These are phyloP conservation scores for Xerocomus brunneocitrinus DNA, from an alignment of 768 basidiomycete species.

Conservation along the genomic window DNA sequence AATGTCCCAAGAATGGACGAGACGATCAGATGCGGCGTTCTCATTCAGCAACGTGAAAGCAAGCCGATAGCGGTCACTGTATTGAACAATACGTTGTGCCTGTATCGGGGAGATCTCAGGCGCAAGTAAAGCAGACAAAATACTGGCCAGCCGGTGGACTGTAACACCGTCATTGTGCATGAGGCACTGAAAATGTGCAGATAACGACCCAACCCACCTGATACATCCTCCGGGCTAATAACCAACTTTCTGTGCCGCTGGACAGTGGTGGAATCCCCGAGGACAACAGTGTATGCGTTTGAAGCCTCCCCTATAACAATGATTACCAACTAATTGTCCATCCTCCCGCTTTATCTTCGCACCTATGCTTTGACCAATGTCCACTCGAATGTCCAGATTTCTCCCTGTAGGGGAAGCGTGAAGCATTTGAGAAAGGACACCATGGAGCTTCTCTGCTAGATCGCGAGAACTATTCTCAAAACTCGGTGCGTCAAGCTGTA, in stretches of 20 bases:
- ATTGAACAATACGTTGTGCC: slow-evolving; percentile 59
- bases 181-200: slow-evolving; percentile 3
- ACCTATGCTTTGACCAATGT: slow-evolving; percentile 31
- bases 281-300: slow-evolving; percentile 19
- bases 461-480: slow-evolving; percentile 5
- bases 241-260: slow-evolving; percentile 16
- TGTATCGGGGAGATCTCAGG: slow-evolving; percentile 45
- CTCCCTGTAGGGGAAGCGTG: slow-evolving; percentile 36
- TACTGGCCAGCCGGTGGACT: slow-evolving; percentile 36
- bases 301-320: slow-evolving; percentile 13
- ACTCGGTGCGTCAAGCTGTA: slow-evolving; percentile 36
- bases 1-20: slow-evolving; percentile 70
- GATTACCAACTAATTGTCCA: slow-evolving; percentile 5
- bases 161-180: slow-evolving; percentile 19
- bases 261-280: slow-evolving; percentile 24
- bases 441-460: slow-evolving; percentile 28
- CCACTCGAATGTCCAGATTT: slow-evolving; percentile 38
- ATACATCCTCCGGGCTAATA: slow-evolving; percentile 23
- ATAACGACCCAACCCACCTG: slow-evolving; percentile 21
- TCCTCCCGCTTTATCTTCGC: slow-evolving; percentile 15
- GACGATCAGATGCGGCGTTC: slow-evolving; percentile 64
- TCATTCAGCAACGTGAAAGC: slow-evolving; percentile 94
- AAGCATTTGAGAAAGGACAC: slow-evolving; percentile 14
- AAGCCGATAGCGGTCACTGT: slow-evolving; percentile 76
- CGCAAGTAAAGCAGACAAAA: slow-evolving; percentile 38